phyloP scores from a whole-genome alignment of 768 basidiomycete genomes.

The Boletus patriciae region DNA sequence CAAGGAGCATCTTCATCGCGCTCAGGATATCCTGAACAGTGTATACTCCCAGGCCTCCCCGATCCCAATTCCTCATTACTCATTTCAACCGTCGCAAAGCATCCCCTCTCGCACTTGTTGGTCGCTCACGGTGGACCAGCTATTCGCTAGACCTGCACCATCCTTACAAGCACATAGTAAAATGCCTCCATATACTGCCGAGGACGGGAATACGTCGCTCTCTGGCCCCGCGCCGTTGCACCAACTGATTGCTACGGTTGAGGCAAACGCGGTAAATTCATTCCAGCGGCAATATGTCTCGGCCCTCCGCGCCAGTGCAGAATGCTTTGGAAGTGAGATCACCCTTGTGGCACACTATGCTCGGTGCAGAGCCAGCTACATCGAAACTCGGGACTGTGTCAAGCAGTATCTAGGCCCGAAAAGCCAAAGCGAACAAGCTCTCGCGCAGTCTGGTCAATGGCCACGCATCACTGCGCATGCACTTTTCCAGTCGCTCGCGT shows the following conservation, averaged over 20 bases:
- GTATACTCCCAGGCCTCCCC: not conserved
- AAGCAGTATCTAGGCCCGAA: conserved; percentile 11
- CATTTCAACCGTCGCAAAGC: not conserved
- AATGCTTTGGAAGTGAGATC: conserved; percentile 8
- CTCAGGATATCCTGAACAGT: conserved; percentile 3
- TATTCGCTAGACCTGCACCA: conserved; percentile 5
- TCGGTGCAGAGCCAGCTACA: conserved; percentile 8
- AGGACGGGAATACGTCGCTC: too few relatives aligned
- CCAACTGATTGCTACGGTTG: not conserved
- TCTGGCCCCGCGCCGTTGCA: too few relatives aligned
- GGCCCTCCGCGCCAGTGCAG: conserved; percentile 7
- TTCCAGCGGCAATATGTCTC: conserved; percentile 13
- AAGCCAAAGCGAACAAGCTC: conserved; percentile 17
- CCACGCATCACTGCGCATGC: conserved; percentile 35
- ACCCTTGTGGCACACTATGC: conserved; percentile 3
- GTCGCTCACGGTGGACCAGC: too few relatives aligned
- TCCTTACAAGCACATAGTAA: not conserved
- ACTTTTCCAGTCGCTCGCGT: conserved; percentile 34
- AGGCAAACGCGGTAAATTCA: conserved; percentile 5
- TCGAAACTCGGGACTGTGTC: not conserved
- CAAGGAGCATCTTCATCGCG: not conserved
- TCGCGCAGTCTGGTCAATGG: conserved; percentile 35
- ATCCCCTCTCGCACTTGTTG: not conserved
- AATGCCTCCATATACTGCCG: not conserved
- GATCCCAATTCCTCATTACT: not conserved